Evolutionary conservation across 2,329 filamentous ascomycete genomes (phyloP), one percentile per base, ranked within the genome.

Genomic region (Ceratocystis destructans): DNA sequence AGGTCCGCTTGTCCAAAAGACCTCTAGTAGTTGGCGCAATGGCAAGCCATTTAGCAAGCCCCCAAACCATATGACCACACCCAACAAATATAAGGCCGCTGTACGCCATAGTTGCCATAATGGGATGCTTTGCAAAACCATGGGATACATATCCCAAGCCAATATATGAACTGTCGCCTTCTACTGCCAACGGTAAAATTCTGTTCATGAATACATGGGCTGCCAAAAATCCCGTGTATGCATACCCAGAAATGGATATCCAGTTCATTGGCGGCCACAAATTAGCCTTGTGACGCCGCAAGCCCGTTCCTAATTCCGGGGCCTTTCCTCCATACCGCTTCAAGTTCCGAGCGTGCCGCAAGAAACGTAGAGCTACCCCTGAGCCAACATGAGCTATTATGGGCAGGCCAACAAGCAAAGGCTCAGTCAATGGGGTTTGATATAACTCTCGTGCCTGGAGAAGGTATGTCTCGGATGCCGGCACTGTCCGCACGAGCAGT

Each of bases 391-490:
- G 93, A 1, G 86, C 82, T 67, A 86, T 74, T 25, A 96, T 78
- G 1, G 93, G 91, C 1, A 90, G 75, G 55, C 82, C 85, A 68
- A 97, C 83, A 69, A 97, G 80, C 22, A 95, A 77, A 2, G 90
- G 89, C 73, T 96, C 92, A 64, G 88, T 81, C 17, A 89, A 78
- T 1, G 87, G 82, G 0, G 90, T 92, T 75, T 96, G 93, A 78
- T 97, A 97, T 75, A 94, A 86, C 62, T 95, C 92, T 69, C 93
- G 85, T 33, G 91, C 92, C 75, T 96, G 89, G 70, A 97, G 87
- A 62, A 97, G 85, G 75, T 91, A 96, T 62, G 85, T 86, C 73
- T 96, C 92, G 68, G 88, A 88, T 64, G 85, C 82, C 7, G 87
- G 78, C 5, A 94, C 83, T 59, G 88, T 90, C 67, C 81, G 83